Conservation (phyloP, 2,329 filamentous ascomycete species). For the Talaromyces sp. region DNA sequence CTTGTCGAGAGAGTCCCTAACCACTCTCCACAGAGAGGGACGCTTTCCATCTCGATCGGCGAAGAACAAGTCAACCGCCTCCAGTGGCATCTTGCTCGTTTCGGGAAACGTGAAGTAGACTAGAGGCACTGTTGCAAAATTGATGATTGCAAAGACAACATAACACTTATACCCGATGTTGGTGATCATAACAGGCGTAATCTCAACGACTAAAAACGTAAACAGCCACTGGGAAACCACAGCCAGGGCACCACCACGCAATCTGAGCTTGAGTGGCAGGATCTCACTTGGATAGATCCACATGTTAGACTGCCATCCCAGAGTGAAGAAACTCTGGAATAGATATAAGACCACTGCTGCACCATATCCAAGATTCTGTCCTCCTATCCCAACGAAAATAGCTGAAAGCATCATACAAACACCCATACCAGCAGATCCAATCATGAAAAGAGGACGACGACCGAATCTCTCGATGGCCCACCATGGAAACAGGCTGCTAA, state of each 20-base stretch:
- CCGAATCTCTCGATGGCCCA: constrained; percentile 25
- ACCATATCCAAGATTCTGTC: constrained; percentile 22
- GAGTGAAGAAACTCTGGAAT: constrained; percentile 19
- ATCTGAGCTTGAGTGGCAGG: constrained; percentile 22
- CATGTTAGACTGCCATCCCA: constrained; percentile 26
- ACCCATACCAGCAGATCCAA: constrained; percentile 22
- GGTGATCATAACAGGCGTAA: constrained; percentile 25
- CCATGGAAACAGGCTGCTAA: constrained; percentile 38
- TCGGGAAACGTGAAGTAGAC: constrained; percentile 29
- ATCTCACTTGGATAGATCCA: constrained; percentile 28
- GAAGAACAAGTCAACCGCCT: constrained; percentile 15
- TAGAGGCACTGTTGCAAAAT: constrained; percentile 21
- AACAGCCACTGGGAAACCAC: constrained; percentile 33
- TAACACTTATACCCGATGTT: constrained; percentile 29
- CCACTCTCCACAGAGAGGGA: constrained; percentile 14
- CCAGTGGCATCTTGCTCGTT: constrained; percentile 17
- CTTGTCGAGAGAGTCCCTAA: constrained; percentile 12
- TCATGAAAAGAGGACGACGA: constrained; percentile 19
- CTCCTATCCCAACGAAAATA: constrained; percentile 33
- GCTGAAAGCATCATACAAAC: constrained; percentile 38
- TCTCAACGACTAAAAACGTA: constrained; percentile 27
- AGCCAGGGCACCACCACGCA: constrained; percentile 23
- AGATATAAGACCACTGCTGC: constrained; percentile 22
- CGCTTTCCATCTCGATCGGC: constrained; percentile 14
- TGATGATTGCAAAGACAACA: constrained; percentile 27